Percentiles rank a stretch among this genome's conserved stretches.
Evolutionary conservation across 2,329 filamentous ascomycete species (phyloP).

Genomic region (Monilinia polystroma): DNA sequence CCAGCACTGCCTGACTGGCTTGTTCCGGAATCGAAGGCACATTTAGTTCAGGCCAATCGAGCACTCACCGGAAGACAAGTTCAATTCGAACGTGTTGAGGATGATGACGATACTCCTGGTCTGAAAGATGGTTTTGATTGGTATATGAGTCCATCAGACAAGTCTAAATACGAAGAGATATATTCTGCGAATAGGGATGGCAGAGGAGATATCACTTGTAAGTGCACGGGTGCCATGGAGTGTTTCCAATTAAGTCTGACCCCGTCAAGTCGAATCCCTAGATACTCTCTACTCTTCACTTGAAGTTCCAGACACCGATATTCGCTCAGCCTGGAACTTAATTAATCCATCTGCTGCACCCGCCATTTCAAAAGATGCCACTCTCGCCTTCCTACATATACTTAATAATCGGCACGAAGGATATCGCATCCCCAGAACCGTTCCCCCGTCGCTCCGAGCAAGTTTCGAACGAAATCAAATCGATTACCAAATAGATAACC

Average conservation of each 20-base stretch:
- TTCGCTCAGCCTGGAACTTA: slow-evolving; percentile 93
- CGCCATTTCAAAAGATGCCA: slow-evolving; percentile 91
- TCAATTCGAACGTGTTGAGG: slow-evolving; percentile 81
- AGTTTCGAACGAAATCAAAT: slow-evolving; percentile 96
- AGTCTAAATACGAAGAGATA: slow-evolving; percentile 94
- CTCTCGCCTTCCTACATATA: slow-evolving; percentile 92
- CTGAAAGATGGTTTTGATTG: slow-evolving; percentile 97
- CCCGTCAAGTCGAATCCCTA: slow-evolving; percentile 65
- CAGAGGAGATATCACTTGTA: slow-evolving; percentile 79
- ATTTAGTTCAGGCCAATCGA: slow-evolving; percentile 79
- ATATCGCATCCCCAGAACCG: slow-evolving; percentile 85
- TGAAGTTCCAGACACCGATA: slow-evolving; percentile 72
- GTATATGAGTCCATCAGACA: slow-evolving; percentile 95
- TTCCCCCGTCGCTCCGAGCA: slow-evolving; percentile 85
- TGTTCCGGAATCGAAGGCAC: slow-evolving; percentile 89
- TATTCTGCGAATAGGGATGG: slow-evolving; percentile 89
- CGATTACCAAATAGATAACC: slow-evolving; percentile 87
- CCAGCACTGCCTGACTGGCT: slow-evolving; percentile 88
- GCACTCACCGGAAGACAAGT: slow-evolving; percentile 77
- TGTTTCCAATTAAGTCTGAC: slow-evolving; percentile 6
- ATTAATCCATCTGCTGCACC: slow-evolving; percentile 85
- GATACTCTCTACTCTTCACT: slow-evolving; percentile 82
- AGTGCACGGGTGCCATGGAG: slow-evolving; percentile 40
- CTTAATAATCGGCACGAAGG: slow-evolving; percentile 95
- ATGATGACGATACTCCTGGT: slow-evolving; percentile 77